Base-by-base conservation (phyloP, 177 flowering plant species). In the Vitis hybrid region DNA sequence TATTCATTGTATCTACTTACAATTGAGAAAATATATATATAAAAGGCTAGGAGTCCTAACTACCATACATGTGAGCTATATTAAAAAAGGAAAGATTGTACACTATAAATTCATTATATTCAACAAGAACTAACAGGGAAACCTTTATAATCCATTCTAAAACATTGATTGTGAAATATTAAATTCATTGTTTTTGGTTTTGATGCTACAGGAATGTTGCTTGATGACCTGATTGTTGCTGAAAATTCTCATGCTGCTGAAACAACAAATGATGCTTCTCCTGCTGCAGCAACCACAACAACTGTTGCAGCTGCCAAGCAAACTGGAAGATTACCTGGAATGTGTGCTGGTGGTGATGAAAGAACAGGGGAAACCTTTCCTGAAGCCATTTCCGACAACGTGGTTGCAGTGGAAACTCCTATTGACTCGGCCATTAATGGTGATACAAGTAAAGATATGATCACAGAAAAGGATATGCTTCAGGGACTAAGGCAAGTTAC, bases 161-260 rank as follows among this genome's bases (percentile, higher is more conserved):
- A 26, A 26, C 29, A 26, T 26, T 26, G 29, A 26, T 26, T 26
- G 29, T 26, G 29, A 26, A 26, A 26, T 26, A 26, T 26, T 26
- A 2, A 2, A 26, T 39, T 39, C 45, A 39, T 39, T 39, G 45
- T 39, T 39, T 39, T 39, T 39, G 45, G 45, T 39, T 5, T 39
- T 39, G 45, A 7, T 39, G 8, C 45, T 5, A n/a, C 56, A 96
- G 99, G 99, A 60, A 97, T 94, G 58, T 83, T 96, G 80, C 88
- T 96, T 22, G 99, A 96, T 81, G 99, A 96, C 76, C 80, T 96
- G 67, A 94, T 96, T 70, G 95, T 89, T 62, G 98, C 98, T 75
- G 99, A 96, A 85, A 98, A 94, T 77, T 79, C 88, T 60, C 94
- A 97, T 72, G 98, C 99, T 71, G 94, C 99, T 70, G 99, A 96